Conservation (phyloP, 805 yeast species). For the Metschnikowia gruessii region DNA sequence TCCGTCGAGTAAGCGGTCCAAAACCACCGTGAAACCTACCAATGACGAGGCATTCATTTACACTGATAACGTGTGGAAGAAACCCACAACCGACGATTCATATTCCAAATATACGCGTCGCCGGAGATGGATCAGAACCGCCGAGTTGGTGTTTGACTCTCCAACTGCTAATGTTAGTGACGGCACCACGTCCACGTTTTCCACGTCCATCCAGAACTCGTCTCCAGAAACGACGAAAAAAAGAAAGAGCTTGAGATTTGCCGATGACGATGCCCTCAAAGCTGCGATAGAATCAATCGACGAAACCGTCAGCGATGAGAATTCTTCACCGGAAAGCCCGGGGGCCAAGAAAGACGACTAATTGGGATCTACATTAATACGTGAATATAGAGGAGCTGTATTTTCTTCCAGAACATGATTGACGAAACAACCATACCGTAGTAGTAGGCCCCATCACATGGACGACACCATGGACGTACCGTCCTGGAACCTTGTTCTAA, state of each 20-base stretch:
- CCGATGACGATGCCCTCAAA: slow-evolving; percentile 23
- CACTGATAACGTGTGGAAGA: slow-evolving; percentile 92
- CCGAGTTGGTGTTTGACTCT: slow-evolving; percentile 61
- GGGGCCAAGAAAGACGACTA: slow-evolving; percentile 10
- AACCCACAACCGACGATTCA: slow-evolving; percentile 82
- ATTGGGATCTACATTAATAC: not conserved
- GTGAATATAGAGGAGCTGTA: slow-evolving; percentile 2
- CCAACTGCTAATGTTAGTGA: slow-evolving; percentile 9
- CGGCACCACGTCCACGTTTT: slow-evolving; percentile 5
- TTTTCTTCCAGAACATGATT: slow-evolving; percentile 2
- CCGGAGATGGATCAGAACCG: slow-evolving; percentile 94
- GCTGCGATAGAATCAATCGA: slow-evolving; percentile 2
- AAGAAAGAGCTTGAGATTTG: slow-evolving; percentile 46
- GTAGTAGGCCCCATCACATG: slow-evolving; percentile 37
- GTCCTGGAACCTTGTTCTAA: slow-evolving; percentile 91
- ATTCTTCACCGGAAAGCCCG: not conserved
- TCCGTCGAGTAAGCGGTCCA: slow-evolving; percentile 53
- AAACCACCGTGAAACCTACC: slow-evolving; percentile 66
- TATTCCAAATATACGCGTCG: slow-evolving; percentile 90
- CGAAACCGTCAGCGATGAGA: slow-evolving; percentile 4
- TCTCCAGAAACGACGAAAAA: slow-evolving; percentile 20
- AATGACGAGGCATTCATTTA: slow-evolving; percentile 84
- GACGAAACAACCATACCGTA: not conserved
- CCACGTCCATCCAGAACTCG: slow-evolving; percentile 6
- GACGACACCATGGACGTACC: slow-evolving; percentile 91